These are phyloP conservation scores for Kandelia obovata DNA, from an alignment of 345 rosid genomes.

Conservation along the genomic window DNA sequence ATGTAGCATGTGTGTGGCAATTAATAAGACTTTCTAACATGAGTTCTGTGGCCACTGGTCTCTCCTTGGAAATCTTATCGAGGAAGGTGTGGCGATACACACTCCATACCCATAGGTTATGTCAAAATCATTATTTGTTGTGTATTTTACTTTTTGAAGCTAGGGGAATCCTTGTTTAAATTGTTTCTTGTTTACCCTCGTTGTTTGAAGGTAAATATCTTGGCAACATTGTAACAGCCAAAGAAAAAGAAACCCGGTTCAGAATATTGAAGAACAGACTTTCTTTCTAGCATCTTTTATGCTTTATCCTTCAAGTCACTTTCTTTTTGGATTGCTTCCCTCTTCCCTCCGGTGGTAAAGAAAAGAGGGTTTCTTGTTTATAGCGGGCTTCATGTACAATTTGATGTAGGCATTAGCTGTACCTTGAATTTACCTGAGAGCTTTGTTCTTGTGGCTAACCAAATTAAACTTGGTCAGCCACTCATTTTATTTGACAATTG, in stretches of 20 bases:
- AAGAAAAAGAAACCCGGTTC: slow-evolving; percentile 44
- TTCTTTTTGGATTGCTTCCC: background rate
- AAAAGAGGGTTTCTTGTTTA: slow-evolving; percentile 17
- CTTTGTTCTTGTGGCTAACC: too few relatives aligned
- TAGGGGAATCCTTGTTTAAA: background rate
- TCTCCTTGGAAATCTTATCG: slow-evolving; percentile 22
- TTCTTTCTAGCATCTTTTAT: background rate
- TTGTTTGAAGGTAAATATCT: slow-evolving; percentile 34
- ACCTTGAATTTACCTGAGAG: too few relatives aligned
- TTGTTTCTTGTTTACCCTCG: background rate
- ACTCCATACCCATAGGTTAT: slow-evolving; percentile 48
- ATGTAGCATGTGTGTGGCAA: slow-evolving; percentile 23
- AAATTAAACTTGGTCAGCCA: too few relatives aligned
- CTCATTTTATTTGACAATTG: too few relatives aligned
- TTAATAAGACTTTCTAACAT: slow-evolving; percentile 26
- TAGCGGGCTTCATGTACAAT: slow-evolving; percentile 10
- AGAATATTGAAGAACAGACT: slow-evolving; percentile 13
- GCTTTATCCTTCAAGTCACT: background rate
- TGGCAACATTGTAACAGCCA: slow-evolving; percentile 29
- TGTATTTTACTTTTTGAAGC: background rate
- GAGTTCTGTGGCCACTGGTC: slow-evolving; percentile 44
- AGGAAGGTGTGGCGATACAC: slow-evolving; percentile 36
- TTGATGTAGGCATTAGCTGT: too few relatives aligned
- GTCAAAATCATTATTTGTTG: background rate
- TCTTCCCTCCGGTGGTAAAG: too few relatives aligned